Evolutionary conservation across 2,329 filamentous ascomycete genomes (phyloP), one percentile per base, ranked within the genome.

Genomic region (Sporothrix dimorphospora): DNA sequence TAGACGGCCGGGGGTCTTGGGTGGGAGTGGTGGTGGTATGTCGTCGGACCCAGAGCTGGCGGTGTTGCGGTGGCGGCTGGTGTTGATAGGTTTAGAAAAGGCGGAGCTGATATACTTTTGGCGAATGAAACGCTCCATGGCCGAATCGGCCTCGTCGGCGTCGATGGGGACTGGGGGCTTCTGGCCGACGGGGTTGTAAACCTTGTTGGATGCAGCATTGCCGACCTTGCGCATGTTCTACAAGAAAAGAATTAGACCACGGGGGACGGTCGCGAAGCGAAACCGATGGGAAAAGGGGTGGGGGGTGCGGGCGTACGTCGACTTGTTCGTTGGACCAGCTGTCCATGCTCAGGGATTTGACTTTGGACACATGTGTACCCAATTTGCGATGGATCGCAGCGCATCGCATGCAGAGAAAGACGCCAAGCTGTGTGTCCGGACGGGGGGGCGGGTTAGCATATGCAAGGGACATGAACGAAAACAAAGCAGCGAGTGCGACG

Each of bases 341-440:
- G 82, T 99, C 96, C 94, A 99, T 98, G 81, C 92, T 98, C 83
- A 99, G 83, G 49, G 94, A 98, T 83, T 99, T 99, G 85, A 99
- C 94, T 82, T 99, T 99, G 76, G 94, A 98, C 75, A 99, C 94
- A 82, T 99, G 96, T 53, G 96, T 98, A 74, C 96, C 96, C 78
- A 99, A 86, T 83, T 98, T 98, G 79, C 96, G 93, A 84, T 99
- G 96, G 79, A 98, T 88, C 71, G 94, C 89, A 70, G 94, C 96
- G 85, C 96, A 99, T 80, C 96, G 93, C 92, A 99, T 97, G 83
- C 96, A 99, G 68, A 99, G 86, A 81, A 99, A 99, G 75, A 98
- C 90, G 73, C 96, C 96, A 82, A 99, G 85, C 93, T 98, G 70
- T 30, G 9, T 14, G 21, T 19, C 19, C 21, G 16, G 21, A 65